Conservation (phyloP, 129 eudicot species). For the Arctium lappa region DNA sequence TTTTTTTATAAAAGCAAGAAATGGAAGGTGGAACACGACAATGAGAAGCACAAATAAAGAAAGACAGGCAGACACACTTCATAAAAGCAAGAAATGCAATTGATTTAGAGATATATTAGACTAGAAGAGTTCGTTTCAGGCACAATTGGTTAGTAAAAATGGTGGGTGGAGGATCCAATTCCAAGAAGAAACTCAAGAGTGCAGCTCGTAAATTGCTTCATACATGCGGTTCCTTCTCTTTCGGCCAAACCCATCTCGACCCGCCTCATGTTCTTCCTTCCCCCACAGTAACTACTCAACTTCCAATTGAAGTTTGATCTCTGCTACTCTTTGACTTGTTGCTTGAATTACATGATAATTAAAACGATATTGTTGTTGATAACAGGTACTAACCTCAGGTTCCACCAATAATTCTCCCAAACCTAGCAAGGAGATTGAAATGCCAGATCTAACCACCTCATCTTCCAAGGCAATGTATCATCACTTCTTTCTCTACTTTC, state of each 20-base stretch:
- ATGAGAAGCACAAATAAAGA: slow-evolving; percentile 8
- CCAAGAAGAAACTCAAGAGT: slow-evolving; percentile 21
- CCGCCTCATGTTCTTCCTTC: neutral
- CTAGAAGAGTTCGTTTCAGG: neutral
- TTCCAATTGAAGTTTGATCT: neutral
- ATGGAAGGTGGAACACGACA: slow-evolving; percentile 15
- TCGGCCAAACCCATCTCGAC: slow-evolving; percentile 13
- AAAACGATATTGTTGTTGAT: slow-evolving; percentile 4
- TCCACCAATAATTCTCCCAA: neutral
- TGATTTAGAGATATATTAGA: neutral
- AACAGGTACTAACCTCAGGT: slow-evolving; percentile 13
- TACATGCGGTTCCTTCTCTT: slow-evolving; percentile 25
- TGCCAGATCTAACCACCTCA: slow-evolving; percentile 18
- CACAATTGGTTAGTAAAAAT: neutral
- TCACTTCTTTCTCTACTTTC: neutral
- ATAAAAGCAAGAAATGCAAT: too few relatives aligned
- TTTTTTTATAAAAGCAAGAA: slow-evolving; percentile 5
- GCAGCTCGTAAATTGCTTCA: slow-evolving; percentile 31
- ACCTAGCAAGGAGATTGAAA: slow-evolving; percentile 1
- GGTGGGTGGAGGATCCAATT: slow-evolving; percentile 30
- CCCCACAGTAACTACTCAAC: neutral
- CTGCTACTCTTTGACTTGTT: too few relatives aligned
- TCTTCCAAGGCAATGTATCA: slow-evolving; percentile 18
- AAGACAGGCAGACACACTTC: too few relatives aligned
- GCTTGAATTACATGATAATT: neutral